phyloP scores from a whole-genome alignment of 129 eudicot genomes.

The Flaveria trinervia region DNA sequence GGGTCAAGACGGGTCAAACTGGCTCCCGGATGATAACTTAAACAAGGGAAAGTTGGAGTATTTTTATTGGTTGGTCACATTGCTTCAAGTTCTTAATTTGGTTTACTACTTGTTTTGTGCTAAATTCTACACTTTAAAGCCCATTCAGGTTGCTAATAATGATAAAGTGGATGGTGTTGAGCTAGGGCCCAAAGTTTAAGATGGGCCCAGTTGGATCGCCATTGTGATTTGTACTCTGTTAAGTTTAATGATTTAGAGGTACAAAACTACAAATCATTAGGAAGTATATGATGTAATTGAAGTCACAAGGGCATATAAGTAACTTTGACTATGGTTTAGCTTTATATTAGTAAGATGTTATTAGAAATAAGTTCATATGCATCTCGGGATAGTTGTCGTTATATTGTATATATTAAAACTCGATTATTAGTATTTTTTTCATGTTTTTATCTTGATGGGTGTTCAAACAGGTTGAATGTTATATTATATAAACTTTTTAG shows the following conservation, averaged over 20 bases:
- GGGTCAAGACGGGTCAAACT: conserved; percentile 60
- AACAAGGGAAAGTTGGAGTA: conserved; percentile 82
- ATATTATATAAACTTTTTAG: too few relatives aligned
- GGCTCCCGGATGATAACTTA: conserved; percentile 81
- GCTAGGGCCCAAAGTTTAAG: conserved; percentile 46
- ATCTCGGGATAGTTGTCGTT: background rate
- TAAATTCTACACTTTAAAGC: conserved; percentile 82
- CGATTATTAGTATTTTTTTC: background rate
- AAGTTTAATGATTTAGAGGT: background rate
- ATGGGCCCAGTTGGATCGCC: background rate
- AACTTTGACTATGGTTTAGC: background rate
- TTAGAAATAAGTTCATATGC: background rate
- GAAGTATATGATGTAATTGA: background rate
- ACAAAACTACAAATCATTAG: background rate
- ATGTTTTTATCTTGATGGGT: background rate
- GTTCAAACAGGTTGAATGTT: background rate
- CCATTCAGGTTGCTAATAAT: conserved; percentile 48
- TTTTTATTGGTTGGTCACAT: conserved; percentile 78
- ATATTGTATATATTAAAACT: background rate
- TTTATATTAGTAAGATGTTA: background rate
- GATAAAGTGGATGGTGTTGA: conserved; percentile 49
- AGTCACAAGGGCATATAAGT: conserved; percentile 19
- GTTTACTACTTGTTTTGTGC: conserved; percentile 78
- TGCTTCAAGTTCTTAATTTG: conserved; percentile 64
- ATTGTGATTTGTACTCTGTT: background rate